phyloP scores from a whole-genome alignment of 1,284 basidiomycete species.

The Ganoderma leucocontextum region DNA sequence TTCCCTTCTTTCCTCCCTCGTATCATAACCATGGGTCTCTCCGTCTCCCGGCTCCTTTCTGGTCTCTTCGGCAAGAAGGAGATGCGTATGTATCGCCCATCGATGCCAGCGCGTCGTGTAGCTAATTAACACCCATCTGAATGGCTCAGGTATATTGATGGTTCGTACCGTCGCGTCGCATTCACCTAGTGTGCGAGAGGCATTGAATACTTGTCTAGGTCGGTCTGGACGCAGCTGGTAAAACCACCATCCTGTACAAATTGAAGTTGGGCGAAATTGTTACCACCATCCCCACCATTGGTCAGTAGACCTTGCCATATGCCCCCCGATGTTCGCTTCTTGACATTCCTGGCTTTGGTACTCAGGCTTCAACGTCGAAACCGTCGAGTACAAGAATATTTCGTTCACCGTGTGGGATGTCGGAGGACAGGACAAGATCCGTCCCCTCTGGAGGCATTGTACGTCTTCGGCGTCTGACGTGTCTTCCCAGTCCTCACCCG shows the following conservation, averaged over 20 bases:
- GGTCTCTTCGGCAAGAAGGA: constrained; percentile 99
- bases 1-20: constrained; percentile 28
- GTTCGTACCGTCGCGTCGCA: constrained; percentile 47
- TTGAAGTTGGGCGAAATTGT: constrained; percentile 99
- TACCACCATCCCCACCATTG: constrained; percentile 99
- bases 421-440: constrained; percentile 88
- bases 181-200: constrained; percentile 3
- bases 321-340: constrained; percentile 4
- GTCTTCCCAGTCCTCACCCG: constrained; percentile 25
- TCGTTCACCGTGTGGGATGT: constrained; percentile 94
- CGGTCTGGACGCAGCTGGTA: constrained; percentile 97
- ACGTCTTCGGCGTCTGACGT: constrained; percentile 45
- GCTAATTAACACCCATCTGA: constrained; percentile 27
- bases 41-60: constrained; percentile 82
- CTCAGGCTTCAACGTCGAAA: constrained; percentile 97
- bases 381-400: constrained; percentile 93
- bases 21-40: constrained; percentile 78
- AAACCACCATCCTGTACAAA: constrained; percentile 99
- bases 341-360: constrained; percentile 12
- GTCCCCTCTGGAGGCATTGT: constrained; percentile 99
- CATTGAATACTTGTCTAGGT: constrained; percentile 62
- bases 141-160: constrained; percentile 75
- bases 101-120: constrained; percentile 37
- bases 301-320: constrained; percentile 56
- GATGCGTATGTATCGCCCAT: constrained; percentile 82